Evolutionary conservation across 768 basidiomycete species (phyloP).

Genomic region (Psilocybe azurescens): DNA sequence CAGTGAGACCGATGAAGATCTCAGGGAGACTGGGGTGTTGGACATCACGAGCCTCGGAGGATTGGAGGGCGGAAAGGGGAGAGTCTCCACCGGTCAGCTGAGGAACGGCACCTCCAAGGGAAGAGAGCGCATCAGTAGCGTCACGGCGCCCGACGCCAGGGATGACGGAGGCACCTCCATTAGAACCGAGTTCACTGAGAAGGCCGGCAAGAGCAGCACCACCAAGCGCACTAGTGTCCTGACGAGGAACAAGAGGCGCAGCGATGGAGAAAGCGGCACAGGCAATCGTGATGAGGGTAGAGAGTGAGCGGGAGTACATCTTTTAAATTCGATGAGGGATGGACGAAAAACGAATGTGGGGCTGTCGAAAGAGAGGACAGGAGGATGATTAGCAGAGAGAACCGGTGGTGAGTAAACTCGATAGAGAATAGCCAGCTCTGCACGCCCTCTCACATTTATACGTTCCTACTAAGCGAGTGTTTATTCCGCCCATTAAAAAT

Average conservation of each 20-base stretch:
- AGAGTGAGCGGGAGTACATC: constrained; percentile 30
- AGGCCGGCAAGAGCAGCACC: background rate
- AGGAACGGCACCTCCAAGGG: too few relatives aligned
- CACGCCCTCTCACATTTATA: background rate
- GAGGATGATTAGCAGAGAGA: background rate
- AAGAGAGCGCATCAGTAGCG: too few relatives aligned
- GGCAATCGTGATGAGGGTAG: constrained; percentile 27
- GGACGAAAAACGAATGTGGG: constrained; percentile 18
- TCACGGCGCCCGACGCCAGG: too few relatives aligned
- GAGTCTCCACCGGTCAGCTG: too few relatives aligned
- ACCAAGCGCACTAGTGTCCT: background rate
- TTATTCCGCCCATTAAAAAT: background rate
- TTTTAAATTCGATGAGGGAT: constrained; percentile 1
- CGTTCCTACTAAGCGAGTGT: background rate
- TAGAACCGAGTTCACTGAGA: too few relatives aligned
- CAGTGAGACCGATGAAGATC: constrained; percentile 14
- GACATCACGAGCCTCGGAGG: background rate
- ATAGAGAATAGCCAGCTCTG: background rate
- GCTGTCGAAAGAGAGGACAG: constrained; percentile 9
- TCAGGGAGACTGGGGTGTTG: constrained; percentile 15
- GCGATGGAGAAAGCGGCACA: constrained; percentile 23
- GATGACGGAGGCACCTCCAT: too few relatives aligned
- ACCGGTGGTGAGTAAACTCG: background rate
- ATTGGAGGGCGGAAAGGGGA: background rate
- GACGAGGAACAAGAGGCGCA: constrained; percentile 1